A percentile compares a stretch with the other conserved stretches of the same genome.
phyloP scores from a whole-genome alignment of 177 flowering plant genomes.

The Vitis hybrid region DNA sequence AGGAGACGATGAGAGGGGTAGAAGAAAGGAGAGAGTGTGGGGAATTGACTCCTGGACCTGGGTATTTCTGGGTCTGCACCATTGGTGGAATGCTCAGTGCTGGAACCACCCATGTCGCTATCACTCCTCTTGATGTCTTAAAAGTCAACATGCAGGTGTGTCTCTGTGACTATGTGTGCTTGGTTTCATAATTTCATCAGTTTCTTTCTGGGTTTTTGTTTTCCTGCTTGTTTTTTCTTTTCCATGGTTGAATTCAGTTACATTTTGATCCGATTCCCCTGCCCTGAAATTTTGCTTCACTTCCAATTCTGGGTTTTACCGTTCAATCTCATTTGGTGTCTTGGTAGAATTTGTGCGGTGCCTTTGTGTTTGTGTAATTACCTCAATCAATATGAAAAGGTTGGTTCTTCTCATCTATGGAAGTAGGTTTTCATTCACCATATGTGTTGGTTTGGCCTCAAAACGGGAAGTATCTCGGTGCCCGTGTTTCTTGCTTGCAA shows the following conservation, averaged over 20 bases:
- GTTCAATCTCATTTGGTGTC: neutral
- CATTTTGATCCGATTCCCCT: neutral
- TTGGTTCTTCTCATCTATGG: too few relatives aligned
- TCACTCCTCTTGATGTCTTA: slow-evolving; percentile 77
- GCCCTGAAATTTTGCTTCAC: neutral
- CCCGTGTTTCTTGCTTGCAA: neutral
- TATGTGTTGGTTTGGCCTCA: neutral
- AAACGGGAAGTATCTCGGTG: neutral
- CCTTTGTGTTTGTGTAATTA: too few relatives aligned
- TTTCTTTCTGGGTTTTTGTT: neutral
- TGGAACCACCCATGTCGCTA: slow-evolving; percentile 69
- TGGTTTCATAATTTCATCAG: neutral
- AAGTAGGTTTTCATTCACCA: too few relatives aligned
- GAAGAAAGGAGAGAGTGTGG: slow-evolving; percentile 18
- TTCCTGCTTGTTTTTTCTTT: neutral
- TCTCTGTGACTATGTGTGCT: neutral
- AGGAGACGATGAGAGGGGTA: slow-evolving; percentile 20
- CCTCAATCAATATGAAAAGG: too few relatives aligned
- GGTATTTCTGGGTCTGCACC: slow-evolving; percentile 62
- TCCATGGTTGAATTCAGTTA: neutral
- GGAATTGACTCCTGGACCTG: slow-evolving; percentile 31
- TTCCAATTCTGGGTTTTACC: neutral
- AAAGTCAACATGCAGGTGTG: slow-evolving; percentile 85
- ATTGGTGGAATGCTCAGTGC: slow-evolving; percentile 79
- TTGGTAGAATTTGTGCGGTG: neutral